Base-by-base conservation (phyloP, 163 green algal species). In the Trebouxia gelatinosa region DNA sequence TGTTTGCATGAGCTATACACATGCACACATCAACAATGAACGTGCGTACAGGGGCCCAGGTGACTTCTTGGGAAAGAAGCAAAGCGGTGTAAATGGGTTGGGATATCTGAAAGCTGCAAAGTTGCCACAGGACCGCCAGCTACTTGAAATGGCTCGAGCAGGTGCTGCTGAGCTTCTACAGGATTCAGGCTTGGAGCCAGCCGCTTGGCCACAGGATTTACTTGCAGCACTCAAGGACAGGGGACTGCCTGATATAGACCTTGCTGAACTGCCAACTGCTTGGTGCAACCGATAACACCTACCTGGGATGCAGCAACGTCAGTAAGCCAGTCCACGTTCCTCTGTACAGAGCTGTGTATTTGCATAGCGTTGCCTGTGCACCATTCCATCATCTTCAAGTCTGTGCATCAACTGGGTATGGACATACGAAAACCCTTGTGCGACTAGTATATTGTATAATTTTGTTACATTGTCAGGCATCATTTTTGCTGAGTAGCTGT, bases 61-160 rank as follows among this genome's bases (percentile, higher is more conserved):
- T 11, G 85, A 88, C 54, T 51, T 88, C 38, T 46, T 90, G 29
- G 85, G 85, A 3, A 78, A 65, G 46, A 70, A 77, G 77, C 85
- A 90, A 74, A 88, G 81, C 48, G 85, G 85, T 38, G 32, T 38
- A 11, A 43, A 71, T 26, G 66, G 23, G 5, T 46, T 81, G n/a
- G 72, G 59, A 28, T 66, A 48, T 31, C 75, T 85, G 35, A 75
- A 80, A 28, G 77, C 74, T 6, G 78, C 79, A 58, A 28, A 51
- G 43, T 62, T 93, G 62, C 78, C 83, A 0, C 34, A 50, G 0
- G 89, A 93, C 78, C 32, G 28, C 19, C 40, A 70, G 6, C 79
- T 92, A 50, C 34, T 93, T 70, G 84, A 87, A 40, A 37, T 43
- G 17, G 87, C 89, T 4, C 74, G 83, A 5, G 21, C 35, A 11